phyloP scores from a whole-genome alignment of 331 rosid species.

The Saraca asoca region DNA sequence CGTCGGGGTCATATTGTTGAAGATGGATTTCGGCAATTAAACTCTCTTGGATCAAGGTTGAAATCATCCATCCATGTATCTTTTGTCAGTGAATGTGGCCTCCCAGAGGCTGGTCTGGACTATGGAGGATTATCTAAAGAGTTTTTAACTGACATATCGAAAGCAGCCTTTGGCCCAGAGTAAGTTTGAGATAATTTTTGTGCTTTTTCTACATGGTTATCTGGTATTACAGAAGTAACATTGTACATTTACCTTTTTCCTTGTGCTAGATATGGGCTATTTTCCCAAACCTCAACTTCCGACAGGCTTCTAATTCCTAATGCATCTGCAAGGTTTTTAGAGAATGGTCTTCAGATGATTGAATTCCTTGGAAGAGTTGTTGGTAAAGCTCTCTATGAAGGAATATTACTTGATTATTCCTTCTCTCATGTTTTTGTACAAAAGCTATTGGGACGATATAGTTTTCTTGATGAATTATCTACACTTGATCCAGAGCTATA shows the following conservation, averaged over 20 bases:
- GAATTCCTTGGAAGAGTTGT: conserved; percentile 98
- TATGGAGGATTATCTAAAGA: conserved; percentile 98
- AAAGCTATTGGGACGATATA: conserved; percentile 92
- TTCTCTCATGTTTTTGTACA: conserved; percentile 93
- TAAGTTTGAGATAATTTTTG: conserved; percentile 47
- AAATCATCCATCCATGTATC: conserved; percentile 92
- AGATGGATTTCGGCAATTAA: conserved; percentile 90
- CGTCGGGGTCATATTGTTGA: conserved; percentile 90
- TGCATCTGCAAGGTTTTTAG: conserved; percentile 79
- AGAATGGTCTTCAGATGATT: conserved; percentile 93
- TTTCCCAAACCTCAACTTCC: conserved; percentile 87
- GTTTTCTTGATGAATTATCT: conserved; percentile 93
- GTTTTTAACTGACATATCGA: conserved; percentile 88
- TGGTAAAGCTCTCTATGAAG: conserved; percentile 98
- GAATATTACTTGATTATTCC: conserved; percentile 91
- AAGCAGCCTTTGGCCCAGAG: conserved; percentile 90
- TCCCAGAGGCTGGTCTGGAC: conserved; percentile 96
- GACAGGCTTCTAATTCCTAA: conserved; percentile 84
- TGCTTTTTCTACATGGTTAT: conserved; percentile 31
- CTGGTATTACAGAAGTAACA: conserved; percentile 30
- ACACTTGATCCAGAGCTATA: conserved; percentile 95
- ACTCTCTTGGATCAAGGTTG: conserved; percentile 80
- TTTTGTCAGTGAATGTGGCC: conserved; percentile 97
- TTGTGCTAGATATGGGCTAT: conserved; percentile 70
- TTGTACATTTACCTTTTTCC: conserved; percentile 29